Evolutionary conservation across 106 monocot species (phyloP).

Genomic region (Apostasia ramifera): DNA sequence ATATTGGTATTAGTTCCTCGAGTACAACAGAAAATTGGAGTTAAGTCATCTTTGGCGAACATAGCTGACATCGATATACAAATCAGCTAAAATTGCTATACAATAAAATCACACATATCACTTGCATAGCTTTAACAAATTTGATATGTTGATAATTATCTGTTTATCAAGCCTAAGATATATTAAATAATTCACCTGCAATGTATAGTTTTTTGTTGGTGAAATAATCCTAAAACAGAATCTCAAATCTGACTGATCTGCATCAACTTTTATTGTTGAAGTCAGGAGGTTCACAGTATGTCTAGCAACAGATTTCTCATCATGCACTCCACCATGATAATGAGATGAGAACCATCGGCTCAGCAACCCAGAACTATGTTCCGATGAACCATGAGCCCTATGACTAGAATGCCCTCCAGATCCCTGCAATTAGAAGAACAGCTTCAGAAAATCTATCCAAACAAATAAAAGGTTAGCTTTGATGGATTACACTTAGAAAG

Average conservation of each 20-base stretch:
- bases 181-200: slow-evolving; percentile 54
- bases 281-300: slow-evolving; percentile 97
- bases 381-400: slow-evolving; percentile 61
- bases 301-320: slow-evolving; percentile 93
- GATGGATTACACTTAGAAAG: neutral
- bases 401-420: slow-evolving; percentile 51
- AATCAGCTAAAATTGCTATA: neutral
- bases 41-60: neutral
- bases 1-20: too few species aligned
- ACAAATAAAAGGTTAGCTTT: neutral
- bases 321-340: slow-evolving; percentile 93
- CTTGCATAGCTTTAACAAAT: too few species aligned
- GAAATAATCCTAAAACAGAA: slow-evolving; percentile 99
- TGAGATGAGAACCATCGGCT: slow-evolving; percentile 98
- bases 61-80: neutral
- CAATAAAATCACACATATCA: too few species aligned
- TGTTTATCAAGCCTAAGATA: neutral
- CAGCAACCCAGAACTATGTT: slow-evolving; percentile 80
- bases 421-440: slow-evolving; percentile 30
- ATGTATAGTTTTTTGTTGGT: slow-evolving; percentile 91
- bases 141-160: neutral
- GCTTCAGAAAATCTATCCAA: neutral
- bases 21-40: too few species aligned
- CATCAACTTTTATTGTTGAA: slow-evolving; percentile 97
- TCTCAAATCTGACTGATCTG: slow-evolving; percentile 97